phyloP scores from a whole-genome alignment of 345 rosid genomes.

The Kandelia obovata region DNA sequence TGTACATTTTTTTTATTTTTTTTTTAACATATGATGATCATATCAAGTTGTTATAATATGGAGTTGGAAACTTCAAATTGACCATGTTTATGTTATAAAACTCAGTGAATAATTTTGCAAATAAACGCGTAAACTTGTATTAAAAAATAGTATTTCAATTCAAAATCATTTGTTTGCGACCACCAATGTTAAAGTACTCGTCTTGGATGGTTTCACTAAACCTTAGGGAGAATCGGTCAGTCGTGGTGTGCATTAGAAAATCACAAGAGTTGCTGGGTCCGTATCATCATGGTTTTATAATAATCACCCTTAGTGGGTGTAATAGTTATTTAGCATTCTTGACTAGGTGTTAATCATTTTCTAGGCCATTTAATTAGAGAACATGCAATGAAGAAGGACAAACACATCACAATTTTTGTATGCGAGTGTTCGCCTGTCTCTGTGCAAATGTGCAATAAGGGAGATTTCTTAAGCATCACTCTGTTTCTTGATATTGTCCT shows the following conservation, averaged over 20 bases:
- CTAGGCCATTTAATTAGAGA: slow-evolving; percentile 12
- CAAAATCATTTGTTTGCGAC: not conserved
- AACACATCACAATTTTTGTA: slow-evolving; percentile 45
- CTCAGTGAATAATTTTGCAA: too few species aligned
- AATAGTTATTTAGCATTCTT: slow-evolving; percentile 18
- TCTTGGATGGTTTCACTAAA: too few species aligned
- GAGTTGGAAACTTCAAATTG: too few species aligned
- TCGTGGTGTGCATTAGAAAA: not conserved
- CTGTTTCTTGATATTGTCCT: slow-evolving; percentile 52
- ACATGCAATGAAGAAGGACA: slow-evolving; percentile 17
- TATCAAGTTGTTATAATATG: too few species aligned
- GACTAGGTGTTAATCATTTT: slow-evolving; percentile 11
- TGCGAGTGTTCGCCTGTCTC: slow-evolving; percentile 51
- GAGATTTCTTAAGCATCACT: slow-evolving; percentile 33
- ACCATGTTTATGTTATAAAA: too few species aligned
- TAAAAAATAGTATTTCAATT: too few species aligned
- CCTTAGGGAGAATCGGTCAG: not conserved
- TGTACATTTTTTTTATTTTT: too few species aligned
- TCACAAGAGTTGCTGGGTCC: slow-evolving; percentile 19
- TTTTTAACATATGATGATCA: too few species aligned
- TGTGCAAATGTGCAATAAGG: slow-evolving; percentile 26
- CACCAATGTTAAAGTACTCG: not conserved
- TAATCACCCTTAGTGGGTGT: slow-evolving; percentile 5
- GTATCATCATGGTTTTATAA: slow-evolving; percentile 22
- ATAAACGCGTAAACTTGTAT: too few species aligned